Conservation (phyloP, 2,329 filamentous ascomycete genomes). For the Colletotrichum sp. region DNA sequence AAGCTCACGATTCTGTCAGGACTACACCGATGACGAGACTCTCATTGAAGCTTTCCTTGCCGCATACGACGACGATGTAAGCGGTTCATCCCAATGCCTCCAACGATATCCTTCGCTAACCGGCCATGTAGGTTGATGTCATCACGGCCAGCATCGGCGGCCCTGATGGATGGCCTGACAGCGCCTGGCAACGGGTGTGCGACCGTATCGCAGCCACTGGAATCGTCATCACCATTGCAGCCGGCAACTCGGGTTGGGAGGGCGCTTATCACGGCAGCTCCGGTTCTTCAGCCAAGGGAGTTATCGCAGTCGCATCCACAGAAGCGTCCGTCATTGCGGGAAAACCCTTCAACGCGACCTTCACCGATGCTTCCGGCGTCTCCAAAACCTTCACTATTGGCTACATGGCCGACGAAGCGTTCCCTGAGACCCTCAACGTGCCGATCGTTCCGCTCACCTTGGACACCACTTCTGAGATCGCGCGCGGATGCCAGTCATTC, state of each 20-base stretch:
- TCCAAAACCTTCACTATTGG: neutral
- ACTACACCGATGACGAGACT: slow-evolving; percentile 15
- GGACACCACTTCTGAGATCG: neutral
- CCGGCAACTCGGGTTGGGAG: slow-evolving; percentile 48
- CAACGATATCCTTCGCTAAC: neutral
- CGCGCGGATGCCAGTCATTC: slow-evolving; percentile 36
- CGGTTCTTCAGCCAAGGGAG: slow-evolving; percentile 45
- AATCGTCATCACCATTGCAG: slow-evolving; percentile 44
- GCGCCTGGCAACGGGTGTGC: slow-evolving; percentile 34
- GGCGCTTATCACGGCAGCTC: slow-evolving; percentile 45
- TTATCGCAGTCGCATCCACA: slow-evolving; percentile 49
- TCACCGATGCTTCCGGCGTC: neutral
- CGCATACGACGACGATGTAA: slow-evolving; percentile 11
- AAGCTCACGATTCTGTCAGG: neutral
- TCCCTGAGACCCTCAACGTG: slow-evolving; percentile 19
- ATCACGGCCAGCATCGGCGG: slow-evolving; percentile 29
- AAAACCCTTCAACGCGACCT: neutral
- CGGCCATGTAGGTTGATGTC: slow-evolving; percentile 22
- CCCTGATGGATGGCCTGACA: slow-evolving; percentile 22
- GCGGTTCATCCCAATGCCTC: neutral
- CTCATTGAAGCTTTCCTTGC: slow-evolving; percentile 14
- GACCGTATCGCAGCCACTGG: slow-evolving; percentile 43
- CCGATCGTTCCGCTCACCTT: slow-evolving; percentile 29
- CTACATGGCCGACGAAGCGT: slow-evolving; percentile 8
- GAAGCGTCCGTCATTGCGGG: slow-evolving; percentile 24